Evolutionary conservation across 768 basidiomycete genomes (phyloP), one percentile per base, ranked within the genome.

Genomic region (Lentinula edodes): DNA sequence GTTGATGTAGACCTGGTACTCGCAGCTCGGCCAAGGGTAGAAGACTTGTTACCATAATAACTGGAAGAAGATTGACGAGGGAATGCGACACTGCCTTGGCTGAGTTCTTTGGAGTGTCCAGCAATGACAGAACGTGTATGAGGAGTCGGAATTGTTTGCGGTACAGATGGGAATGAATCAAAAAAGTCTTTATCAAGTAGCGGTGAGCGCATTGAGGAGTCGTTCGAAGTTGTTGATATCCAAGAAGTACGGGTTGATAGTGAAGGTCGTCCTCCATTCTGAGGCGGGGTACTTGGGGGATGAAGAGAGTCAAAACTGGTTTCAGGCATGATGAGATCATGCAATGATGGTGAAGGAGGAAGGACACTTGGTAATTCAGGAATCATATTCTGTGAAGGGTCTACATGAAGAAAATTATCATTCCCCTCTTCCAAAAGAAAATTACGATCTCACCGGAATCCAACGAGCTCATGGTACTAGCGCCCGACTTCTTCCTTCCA

Each of bases 91-190:
- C 36, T 9, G 15, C 55, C 28, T 32, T 41, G 55, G 9, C 39
- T 52, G 35, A 28, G 35, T 18, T 52, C 51, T 52, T 52, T 52
- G 12, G 51, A 32, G 18, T 56, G 54, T 18, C 39, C 58, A 34
- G 36, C 48, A 1, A 48, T 64, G n/a, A 63, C 45, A 39, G 15
- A n/a, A 53, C 39, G 61, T 23, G 52, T 62, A 35, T 61, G 66
- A 35, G 70, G 72, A 36, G 74, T 67, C 1, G 82, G 81, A 5
- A 78, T 70, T 16, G 75, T 76, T 52, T 79, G 75, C 1, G 89
- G 89, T 5, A 90, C 88, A 38, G 82, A 81, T 23, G 90, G 90
- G 72, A 91, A 90, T 6, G 87, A 81, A 61, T 90, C 88, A 64
- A 86, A 88, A 23, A 89, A 72, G 10, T 82, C 82, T 63, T 76